Base-by-base conservation (phyloP, 1,284 basidiomycete genomes). In the Hemileia vastatrix region DNA sequence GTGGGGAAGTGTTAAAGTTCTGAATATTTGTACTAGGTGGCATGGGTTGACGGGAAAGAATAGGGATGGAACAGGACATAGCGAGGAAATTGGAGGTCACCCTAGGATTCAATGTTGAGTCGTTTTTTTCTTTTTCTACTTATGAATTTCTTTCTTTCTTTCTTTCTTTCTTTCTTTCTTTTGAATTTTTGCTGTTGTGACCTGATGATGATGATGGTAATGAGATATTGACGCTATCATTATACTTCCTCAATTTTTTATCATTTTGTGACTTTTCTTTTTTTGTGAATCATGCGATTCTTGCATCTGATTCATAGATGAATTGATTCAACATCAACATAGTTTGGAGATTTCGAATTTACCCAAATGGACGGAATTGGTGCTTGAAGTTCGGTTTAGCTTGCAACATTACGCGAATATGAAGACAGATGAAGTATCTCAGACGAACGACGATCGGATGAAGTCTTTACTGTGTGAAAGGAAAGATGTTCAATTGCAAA, bases 181-280 rank as follows among this genome's bases (percentile, higher is more conserved):
- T 43, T 88, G 75, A 62, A 65, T 24, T 81, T 70, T 19, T n/a
- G 27, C 15, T 23, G 19, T 27, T 24, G 32, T 65, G n/a, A 53
- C 13, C 63, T 65, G 43, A 47, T 33, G 1, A n/a, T n/a, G n/a
- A 48, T 57, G 23, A 31, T 31, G 6, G 27, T 66, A 65, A 52
- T 51, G 50, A 49, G 15, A 57, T 49, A 9, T 52, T 63, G 57
- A 62, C 23, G 60, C 61, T 64, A 33, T 57, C 32, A 50, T 45
- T 36, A 21, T 50, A 56, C 13, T 40, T 27, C 32, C 40, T 13
- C 66, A 89, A 88, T 87, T 64, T n/a, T n/a, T n/a, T n/a, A n/a
- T n/a, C n/a, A n/a, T n/a, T n/a, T n/a, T n/a, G n/a, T n/a, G n/a
- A n/a, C n/a, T n/a, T n/a, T n/a, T n/a, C n/a, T n/a, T n/a, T n/a